These are phyloP conservation scores for Podaxis mareebaensis DNA, from an alignment of 768 basidiomycete genomes.

Conservation along the genomic window DNA sequence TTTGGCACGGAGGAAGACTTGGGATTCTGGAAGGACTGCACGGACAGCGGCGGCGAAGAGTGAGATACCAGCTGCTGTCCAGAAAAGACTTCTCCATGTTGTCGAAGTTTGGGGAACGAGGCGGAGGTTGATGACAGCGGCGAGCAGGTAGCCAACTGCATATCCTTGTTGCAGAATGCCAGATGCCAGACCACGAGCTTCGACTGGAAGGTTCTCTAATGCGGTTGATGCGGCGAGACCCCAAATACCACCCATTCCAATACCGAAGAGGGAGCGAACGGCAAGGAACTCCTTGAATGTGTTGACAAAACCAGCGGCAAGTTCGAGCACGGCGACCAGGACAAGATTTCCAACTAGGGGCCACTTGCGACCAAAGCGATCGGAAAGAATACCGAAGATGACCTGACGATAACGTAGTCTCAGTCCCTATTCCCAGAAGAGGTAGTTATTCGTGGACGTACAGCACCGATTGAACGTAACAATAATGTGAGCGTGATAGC, in stretches of 20 bases:
- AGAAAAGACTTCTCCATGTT: constrained; percentile 82
- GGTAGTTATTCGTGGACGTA: constrained; percentile 25
- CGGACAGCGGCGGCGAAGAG: constrained; percentile 70
- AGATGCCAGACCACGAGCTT: constrained; percentile 80
- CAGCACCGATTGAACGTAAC: constrained; percentile 82
- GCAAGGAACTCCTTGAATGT: constrained; percentile 81
- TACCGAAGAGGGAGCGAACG: constrained; percentile 79
- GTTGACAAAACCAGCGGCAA: constrained; percentile 79
- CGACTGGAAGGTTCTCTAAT: constrained; percentile 87
- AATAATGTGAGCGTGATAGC: constrained; percentile 91
- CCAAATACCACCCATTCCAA: constrained; percentile 92
- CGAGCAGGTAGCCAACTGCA: constrained; percentile 80
- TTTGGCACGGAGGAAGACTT: constrained; percentile 67
- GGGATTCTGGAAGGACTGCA: constrained; percentile 73
- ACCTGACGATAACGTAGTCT: constrained; percentile 33
- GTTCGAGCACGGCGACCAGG: constrained; percentile 68
- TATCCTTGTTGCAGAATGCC: constrained; percentile 91
- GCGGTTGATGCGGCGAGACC: constrained; percentile 79
- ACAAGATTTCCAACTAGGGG: constrained; percentile 79
- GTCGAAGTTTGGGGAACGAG: constrained; percentile 47
- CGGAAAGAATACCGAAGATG: constrained; percentile 82
- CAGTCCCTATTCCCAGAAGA: neutral
- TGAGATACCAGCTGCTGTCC: constrained; percentile 71
- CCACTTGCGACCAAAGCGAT: constrained; percentile 94
- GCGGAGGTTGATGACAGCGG: constrained; percentile 78